These are phyloP conservation scores for Diplocarpon rosae DNA, from an alignment of 2,329 filamentous ascomycete species.

Conservation along the genomic window DNA sequence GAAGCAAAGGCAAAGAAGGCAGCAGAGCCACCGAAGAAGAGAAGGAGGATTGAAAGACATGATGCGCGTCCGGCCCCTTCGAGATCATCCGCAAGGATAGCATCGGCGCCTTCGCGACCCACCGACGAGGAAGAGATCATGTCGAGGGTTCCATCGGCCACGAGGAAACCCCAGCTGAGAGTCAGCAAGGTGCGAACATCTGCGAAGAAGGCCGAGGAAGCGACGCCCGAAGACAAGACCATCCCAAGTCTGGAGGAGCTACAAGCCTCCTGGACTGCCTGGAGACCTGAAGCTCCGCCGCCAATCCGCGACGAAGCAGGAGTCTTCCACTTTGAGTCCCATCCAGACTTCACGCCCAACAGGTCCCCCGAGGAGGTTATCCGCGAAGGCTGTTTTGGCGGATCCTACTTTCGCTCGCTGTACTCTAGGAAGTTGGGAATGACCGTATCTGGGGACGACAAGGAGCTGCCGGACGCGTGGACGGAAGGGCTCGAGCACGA, in stretches of 20 bases:
- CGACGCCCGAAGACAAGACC: background rate
- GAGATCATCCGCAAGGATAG: constrained; percentile 3
- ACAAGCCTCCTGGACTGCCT: constrained; percentile 5
- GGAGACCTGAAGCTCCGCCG: constrained; percentile 1
- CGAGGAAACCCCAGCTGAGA: background rate
- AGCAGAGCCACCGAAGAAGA: constrained; percentile 3
- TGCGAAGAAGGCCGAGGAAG: background rate
- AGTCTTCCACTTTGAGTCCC: constrained; percentile 5
- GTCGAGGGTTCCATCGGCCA: background rate
- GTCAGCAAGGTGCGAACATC: background rate
- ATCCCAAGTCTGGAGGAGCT: background rate
- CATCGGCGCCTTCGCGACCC: constrained; percentile 4
- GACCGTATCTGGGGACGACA: constrained; percentile 1
- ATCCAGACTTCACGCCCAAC: constrained; percentile 7
- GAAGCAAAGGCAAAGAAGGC: background rate
- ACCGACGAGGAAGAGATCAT: constrained; percentile 2
- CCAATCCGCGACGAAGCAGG: constrained; percentile 6
- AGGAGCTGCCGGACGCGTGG: constrained; percentile 2
- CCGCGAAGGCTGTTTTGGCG: constrained; percentile 10
- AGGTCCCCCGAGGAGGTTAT: constrained; percentile 8
- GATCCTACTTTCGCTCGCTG: constrained; percentile 6
- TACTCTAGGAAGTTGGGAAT: constrained; percentile 15
- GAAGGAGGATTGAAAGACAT: background rate
- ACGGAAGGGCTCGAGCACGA: background rate
- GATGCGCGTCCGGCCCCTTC: background rate